Base-by-base conservation (phyloP, 192 early-diverging fungal genomes). In the Podila verticillata region DNA sequence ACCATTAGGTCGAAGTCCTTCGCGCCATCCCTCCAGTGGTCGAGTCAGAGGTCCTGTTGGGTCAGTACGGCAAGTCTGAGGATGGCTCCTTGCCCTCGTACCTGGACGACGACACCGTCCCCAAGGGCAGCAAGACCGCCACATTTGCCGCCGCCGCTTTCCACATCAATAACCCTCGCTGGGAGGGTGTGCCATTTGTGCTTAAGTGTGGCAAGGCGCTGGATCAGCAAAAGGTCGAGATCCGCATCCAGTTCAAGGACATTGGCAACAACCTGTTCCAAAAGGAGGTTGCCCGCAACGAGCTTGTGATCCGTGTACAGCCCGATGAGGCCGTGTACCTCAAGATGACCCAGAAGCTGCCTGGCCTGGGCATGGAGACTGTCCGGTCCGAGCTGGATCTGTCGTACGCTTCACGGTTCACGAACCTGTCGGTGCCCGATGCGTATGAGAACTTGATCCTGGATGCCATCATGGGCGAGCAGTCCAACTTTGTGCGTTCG, bases 221-320 rank as follows among this genome's bases (percentile, higher is more conserved):
- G 69, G 91, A 98, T 82, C 91, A 94, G 73, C 92, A 90, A 80
- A 97, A 97, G 81, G 93, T 94, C 68, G 93, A 96, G 63, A 86
- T 98, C 69, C 94, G 96, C 68, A 92, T 98, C 72, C 97, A 98
- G 83, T 98, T 98, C 91, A 91, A 93, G 71, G 92, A 95, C 70
- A 68, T 80, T 70, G 77, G 69, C 49, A 48, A 72, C 30, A 68
- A 54, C 68, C 91, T 94, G 61, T 84, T 93, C 36, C 91, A 91
- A 51, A 90, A 90, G 75, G 77, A 77, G 31, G 65, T 85, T 69
- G 88, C 89, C 7, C 89, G 95, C 74, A 96, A 96, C 84, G 95
- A 96, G 82, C 91, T 96, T 32, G 93, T 96, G 0, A 86, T 95
- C 62, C 91, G 94, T 68, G 92, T 96, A 60, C 92, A 94, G 70